These are phyloP conservation scores for Monilinia vaccinii-corymbosi DNA, from an alignment of 2,329 filamentous ascomycete genomes.

Conservation along the genomic window DNA sequence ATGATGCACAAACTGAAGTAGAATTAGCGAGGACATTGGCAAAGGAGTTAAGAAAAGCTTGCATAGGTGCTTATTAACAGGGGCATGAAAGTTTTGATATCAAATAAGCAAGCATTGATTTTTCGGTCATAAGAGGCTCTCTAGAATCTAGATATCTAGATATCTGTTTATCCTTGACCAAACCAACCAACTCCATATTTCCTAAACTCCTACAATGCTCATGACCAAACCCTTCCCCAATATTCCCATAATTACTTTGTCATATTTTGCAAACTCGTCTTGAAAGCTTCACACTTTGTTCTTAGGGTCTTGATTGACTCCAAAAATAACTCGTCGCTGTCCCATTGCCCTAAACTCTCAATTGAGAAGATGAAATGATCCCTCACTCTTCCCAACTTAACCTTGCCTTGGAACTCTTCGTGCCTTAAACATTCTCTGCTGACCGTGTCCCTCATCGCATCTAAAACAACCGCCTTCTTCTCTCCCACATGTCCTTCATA, in stretches of 20 bases:
- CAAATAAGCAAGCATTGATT: slow-evolving; percentile 1
- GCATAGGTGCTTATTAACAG: not conserved
- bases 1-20: not conserved
- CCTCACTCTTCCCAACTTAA: slow-evolving; percentile 78
- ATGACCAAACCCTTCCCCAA: not conserved
- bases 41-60: slow-evolving; percentile 4
- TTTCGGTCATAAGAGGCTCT: slow-evolving; percentile 1
- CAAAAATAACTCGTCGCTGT: slow-evolving; percentile 87
- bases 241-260: slow-evolving; percentile 30
- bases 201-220: slow-evolving; percentile 28
- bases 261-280: slow-evolving; percentile 61
- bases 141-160: slow-evolving; percentile 17
- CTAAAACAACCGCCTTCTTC: slow-evolving; percentile 74
- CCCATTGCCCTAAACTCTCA: slow-evolving; percentile 91
- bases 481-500: slow-evolving; percentile 72
- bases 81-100: not conserved
- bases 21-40: not conserved
- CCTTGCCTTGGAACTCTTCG: slow-evolving; percentile 88
- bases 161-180: slow-evolving; percentile 12
- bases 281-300: slow-evolving; percentile 68
- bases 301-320: slow-evolving; percentile 81
- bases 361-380: slow-evolving; percentile 98
- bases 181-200: slow-evolving; percentile 23
- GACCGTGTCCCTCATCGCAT: slow-evolving; percentile 91
- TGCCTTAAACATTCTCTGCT: slow-evolving; percentile 88